These are phyloP conservation scores for Thoreauomyces humboldtii DNA, from an alignment of 192 early-diverging fungal species.

Conservation along the genomic window DNA sequence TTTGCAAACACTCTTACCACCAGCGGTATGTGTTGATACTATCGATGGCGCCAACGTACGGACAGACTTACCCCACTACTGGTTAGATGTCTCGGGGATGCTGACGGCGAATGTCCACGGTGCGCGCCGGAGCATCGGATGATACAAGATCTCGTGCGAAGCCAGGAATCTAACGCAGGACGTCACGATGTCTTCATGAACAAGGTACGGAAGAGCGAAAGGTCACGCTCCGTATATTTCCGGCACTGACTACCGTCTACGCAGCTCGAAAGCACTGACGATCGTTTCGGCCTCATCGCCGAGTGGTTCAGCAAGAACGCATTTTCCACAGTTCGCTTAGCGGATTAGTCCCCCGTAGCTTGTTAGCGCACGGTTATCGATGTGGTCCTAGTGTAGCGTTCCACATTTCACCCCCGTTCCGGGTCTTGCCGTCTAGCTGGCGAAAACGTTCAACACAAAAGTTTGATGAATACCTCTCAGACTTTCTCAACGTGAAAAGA, in stretches of 20 bases:
- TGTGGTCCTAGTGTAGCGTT: no score
- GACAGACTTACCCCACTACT: no score
- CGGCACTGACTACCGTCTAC: no score
- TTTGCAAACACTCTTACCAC: slow-evolving; percentile 95
- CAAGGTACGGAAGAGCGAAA: slow-evolving; percentile 63
- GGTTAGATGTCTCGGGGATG: slow-evolving; percentile 53
- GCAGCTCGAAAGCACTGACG: slow-evolving; percentile 68
- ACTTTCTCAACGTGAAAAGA: no score
- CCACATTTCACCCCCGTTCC: no score
- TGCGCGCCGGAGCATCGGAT: slow-evolving; percentile 83
- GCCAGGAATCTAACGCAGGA: slow-evolving; percentile 73
- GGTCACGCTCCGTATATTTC: no score
- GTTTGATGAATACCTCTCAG: no score
- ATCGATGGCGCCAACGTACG: no score
- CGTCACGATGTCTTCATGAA: slow-evolving; percentile 79
- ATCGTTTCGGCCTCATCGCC: slow-evolving; percentile 85
- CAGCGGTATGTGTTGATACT: slow-evolving; percentile 71
- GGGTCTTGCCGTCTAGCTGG: no score
- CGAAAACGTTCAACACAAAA: no score
- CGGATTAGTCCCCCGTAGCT: no score
- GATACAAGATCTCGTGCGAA: slow-evolving; percentile 74
- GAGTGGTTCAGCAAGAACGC: slow-evolving; percentile 90
- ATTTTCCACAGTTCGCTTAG: slow-evolving; percentile 35
- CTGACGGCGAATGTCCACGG: slow-evolving; percentile 43
- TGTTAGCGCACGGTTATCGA: no score